Percentiles rank a stretch among this genome's conserved stretches.
phyloP scores from a whole-genome alignment of 371 early-diverging fungal species.

The Mortierella sp. region DNA sequence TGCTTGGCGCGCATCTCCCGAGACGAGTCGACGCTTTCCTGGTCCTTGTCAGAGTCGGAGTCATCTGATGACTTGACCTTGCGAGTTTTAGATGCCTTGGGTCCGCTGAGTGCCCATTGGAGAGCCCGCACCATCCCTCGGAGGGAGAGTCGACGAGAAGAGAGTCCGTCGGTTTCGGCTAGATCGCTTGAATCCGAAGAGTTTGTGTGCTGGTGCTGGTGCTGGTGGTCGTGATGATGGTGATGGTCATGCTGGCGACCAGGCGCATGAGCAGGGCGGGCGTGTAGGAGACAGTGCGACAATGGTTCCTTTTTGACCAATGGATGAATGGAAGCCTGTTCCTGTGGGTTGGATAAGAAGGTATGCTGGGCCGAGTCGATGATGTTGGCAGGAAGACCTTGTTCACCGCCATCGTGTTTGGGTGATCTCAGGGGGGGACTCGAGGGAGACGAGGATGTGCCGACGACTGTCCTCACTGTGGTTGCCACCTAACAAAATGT shows the following conservation, averaged over 20 bases:
- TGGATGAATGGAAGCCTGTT: background rate
- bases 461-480: background rate
- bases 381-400: background rate
- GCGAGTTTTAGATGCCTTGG: background rate
- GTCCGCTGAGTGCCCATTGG: slow-evolving; percentile 23
- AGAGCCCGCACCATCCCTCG: slow-evolving; percentile 21
- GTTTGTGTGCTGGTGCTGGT: background rate
- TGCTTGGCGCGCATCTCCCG: background rate
- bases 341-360: background rate
- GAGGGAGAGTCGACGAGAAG: background rate
- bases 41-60: background rate
- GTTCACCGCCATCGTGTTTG: background rate
- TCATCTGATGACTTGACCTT: background rate
- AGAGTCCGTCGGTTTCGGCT: background rate
- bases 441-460: background rate
- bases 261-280: background rate
- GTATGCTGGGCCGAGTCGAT: background rate
- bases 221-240: background rate
- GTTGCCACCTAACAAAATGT: background rate
- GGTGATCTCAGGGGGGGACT: background rate
- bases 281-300: background rate
- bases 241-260: background rate
- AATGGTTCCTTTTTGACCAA: background rate
- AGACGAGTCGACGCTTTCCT: background rate
- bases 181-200: background rate